These are phyloP conservation scores for Pseudoneurospora amorphoporcata DNA, from an alignment of 495 filamentous ascomycete genomes.

Conservation along the genomic window DNA sequence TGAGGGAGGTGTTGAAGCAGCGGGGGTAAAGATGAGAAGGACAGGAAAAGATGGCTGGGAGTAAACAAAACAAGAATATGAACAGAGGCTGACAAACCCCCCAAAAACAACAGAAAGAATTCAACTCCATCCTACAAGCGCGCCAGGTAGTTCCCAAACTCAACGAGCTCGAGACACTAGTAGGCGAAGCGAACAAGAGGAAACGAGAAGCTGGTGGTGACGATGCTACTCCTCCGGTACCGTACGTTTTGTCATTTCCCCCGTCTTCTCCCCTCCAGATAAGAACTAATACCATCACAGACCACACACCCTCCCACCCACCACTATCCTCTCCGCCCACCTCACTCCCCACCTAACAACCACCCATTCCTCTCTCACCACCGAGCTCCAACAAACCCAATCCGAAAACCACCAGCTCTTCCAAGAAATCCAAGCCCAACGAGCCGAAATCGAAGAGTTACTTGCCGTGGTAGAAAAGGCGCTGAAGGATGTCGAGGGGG, in stretches of 20 bases:
- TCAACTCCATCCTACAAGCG: conserved; percentile 63
- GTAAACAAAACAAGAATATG: neutral
- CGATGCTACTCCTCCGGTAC: conserved; percentile 23
- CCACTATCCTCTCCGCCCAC: conserved; percentile 57
- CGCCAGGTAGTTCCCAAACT: conserved; percentile 61
- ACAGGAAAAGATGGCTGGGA: neutral
- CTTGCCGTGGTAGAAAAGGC: conserved; percentile 54
- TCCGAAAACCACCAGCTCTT: conserved; percentile 54
- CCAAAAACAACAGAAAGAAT: conserved; percentile 45
- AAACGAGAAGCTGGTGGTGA: conserved; percentile 37
- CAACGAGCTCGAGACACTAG: conserved; percentile 72
- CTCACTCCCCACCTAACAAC: conserved; percentile 54
- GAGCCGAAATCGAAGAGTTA: conserved; percentile 62
- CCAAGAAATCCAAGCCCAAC: conserved; percentile 52
- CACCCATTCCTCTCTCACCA: conserved; percentile 51
- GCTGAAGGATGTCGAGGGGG: conserved; percentile 59
- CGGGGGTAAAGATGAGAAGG: neutral
- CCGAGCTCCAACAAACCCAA: conserved; percentile 50
- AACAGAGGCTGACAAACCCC: neutral
- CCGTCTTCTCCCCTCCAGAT: neutral
- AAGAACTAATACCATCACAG: conserved; percentile 26
- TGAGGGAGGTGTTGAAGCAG: no score
- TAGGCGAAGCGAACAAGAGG: conserved; percentile 54
- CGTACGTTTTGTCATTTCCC: conserved; percentile 28
- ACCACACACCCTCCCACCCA: conserved; percentile 66